Evolutionary conservation across 2,329 filamentous ascomycete species (phyloP), one percentile per base, ranked within the genome.

Genomic region (Aspergillus ochraceoroseus): DNA sequence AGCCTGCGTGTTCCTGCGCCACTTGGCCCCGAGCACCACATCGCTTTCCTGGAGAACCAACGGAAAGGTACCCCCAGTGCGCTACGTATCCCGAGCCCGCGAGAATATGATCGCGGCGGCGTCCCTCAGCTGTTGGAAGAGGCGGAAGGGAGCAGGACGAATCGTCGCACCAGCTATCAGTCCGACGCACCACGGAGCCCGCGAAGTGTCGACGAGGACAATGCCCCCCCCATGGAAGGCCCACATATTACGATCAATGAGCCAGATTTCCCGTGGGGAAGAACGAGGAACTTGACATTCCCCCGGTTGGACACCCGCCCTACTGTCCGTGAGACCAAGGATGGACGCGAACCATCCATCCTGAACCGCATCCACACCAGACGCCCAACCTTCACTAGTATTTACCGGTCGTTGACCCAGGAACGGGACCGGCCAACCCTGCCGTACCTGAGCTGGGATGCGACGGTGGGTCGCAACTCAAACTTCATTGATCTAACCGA

Each of bases 361-460:
- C 45, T 62, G 5, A 48, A 34, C 2, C 55, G 57, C 11, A 39
- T 44, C 1, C 52, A 49, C 2, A 62, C 57, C 4, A 54, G 57
- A 28, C 51, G 54, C 30, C 42, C 57, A 14, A 66, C 64, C 0
- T 46, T 68, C 7, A 52, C 47, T 20, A 56, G 47, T 26, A 47
- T 67, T 13, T 54, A 62, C 28, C 56, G 63, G 4, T 66, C 65
- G 14, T 22, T 66, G 7, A 66, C 64, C 0, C 57, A 63, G 17
- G 63, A 66, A 38, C 51, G 53, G 33, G 58, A 63, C 1, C 57
- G 53, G 5, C 70, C 79, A 17, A 73, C 74, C 1, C 85, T 87
- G 70, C 92, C 92, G 0, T 98, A 98, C 62, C 76, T 98, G 36
- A 95, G 87, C 63, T 96, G 87, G 77, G 83, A 89, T 44, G 87